These are phyloP conservation scores for Apiotrichum sp. DNA, from an alignment of 1,284 basidiomycete genomes.

Conservation along the genomic window DNA sequence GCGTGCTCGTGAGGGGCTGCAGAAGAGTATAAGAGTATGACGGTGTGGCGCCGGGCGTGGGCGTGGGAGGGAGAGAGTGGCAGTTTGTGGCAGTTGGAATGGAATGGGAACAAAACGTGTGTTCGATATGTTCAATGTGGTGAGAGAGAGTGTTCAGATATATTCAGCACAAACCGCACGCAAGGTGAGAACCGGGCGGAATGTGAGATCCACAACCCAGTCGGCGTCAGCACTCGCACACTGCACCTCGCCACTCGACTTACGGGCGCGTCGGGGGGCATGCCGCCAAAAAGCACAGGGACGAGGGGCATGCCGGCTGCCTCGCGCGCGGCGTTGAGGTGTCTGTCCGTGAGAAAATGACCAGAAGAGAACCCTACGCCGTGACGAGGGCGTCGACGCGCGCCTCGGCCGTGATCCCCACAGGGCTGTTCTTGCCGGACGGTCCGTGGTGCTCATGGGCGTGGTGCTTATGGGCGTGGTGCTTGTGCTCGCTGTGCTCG, in stretches of 20 bases:
- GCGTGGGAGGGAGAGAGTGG: too few species aligned
- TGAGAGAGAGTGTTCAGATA: too few species aligned
- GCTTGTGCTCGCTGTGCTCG: not conserved
- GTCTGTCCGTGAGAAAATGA: not conserved
- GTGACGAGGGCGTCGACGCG: not conserved
- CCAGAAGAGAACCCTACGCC: not conserved
- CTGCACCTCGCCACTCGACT: not conserved
- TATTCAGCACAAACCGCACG: too few species aligned
- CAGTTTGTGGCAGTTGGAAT: too few species aligned
- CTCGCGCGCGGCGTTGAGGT: conserved; percentile 3
- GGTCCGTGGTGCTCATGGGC: not conserved
- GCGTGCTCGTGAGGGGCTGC: conserved; percentile 1
- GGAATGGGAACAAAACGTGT: too few species aligned
- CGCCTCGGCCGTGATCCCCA: not conserved
- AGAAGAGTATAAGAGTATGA: too few species aligned
- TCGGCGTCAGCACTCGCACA: too few species aligned
- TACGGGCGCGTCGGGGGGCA: not conserved
- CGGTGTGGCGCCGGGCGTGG: too few species aligned
- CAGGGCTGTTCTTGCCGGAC: not conserved
- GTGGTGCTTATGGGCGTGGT: too few species aligned
- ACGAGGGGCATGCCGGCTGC: not conserved
- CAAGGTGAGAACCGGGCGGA: too few species aligned
- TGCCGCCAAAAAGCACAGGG: conserved; percentile 1
- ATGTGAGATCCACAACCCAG: too few species aligned
- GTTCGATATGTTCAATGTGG: too few species aligned